phyloP scores from a whole-genome alignment of 2,329 filamentous ascomycete species.

The Dothistroma septosporum region DNA sequence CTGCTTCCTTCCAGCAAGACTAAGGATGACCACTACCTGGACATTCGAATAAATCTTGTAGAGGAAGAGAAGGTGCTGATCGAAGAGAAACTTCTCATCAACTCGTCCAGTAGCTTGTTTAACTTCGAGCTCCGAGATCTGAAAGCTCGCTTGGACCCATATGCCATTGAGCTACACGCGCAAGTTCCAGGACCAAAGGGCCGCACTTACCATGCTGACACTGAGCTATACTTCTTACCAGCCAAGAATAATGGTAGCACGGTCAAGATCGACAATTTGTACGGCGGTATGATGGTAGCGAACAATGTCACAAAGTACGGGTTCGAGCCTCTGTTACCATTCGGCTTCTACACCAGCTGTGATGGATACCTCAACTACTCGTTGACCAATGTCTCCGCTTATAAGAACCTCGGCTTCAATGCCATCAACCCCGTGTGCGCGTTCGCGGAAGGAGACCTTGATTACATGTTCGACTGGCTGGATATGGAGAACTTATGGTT shows the following conservation, averaged over 20 bases:
- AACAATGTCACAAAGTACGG: constrained; percentile 31
- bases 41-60: constrained; percentile 18
- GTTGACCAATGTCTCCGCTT: constrained; percentile 38
- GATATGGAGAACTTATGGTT: constrained; percentile 44
- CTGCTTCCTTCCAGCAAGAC: constrained; percentile 1
- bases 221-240: constrained; percentile 42
- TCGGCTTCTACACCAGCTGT: constrained; percentile 46
- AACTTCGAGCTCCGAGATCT: constrained; percentile 35
- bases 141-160: constrained; percentile 32
- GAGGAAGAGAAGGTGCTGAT: constrained; percentile 15
- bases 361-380: constrained; percentile 31
- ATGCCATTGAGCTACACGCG: constrained; percentile 36
- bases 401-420: constrained; percentile 46
- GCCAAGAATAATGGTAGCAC: constrained; percentile 43
- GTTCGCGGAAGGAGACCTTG: constrained; percentile 40
- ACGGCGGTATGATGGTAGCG: constrained; percentile 44
- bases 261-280: constrained; percentile 47
- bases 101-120: constrained; percentile 38
- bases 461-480: constrained; percentile 41
- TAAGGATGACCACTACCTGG: constrained; percentile 6
- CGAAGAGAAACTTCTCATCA: constrained; percentile 32
- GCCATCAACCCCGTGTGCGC: constrained; percentile 44
- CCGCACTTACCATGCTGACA: constrained; percentile 35
- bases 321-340: constrained; percentile 44
- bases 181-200: constrained; percentile 8